These are phyloP conservation scores for Cercophora scortea DNA, from an alignment of 495 filamentous ascomycete species.

Conservation along the genomic window DNA sequence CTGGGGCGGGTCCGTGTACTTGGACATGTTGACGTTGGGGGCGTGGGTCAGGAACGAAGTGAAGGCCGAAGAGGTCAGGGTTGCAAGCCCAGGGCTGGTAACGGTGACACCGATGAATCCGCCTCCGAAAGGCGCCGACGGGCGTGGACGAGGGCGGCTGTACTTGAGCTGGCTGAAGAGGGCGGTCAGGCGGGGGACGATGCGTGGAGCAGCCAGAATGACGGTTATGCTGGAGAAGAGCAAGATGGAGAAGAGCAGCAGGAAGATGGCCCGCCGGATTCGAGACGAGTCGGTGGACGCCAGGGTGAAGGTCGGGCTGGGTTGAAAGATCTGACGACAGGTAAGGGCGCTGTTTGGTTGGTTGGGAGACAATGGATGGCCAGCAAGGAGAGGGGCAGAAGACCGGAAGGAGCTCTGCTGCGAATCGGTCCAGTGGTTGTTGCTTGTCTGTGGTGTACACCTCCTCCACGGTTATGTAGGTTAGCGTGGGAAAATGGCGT, in stretches of 20 bases:
- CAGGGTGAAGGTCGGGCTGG: conserved; percentile 23
- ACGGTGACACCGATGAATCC: conserved; percentile 16
- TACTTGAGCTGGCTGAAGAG: conserved; percentile 49
- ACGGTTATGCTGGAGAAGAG: conserved; percentile 52
- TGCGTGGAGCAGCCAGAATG: conserved; percentile 72
- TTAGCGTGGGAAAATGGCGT: no score
- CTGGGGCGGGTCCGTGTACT: conserved; percentile 69
- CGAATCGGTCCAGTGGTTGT: no score
- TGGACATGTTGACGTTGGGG: conserved; percentile 22
- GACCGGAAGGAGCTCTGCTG: no score
- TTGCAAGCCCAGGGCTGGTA: conserved; percentile 6
- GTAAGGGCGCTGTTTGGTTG: background rate
- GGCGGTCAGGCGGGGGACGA: conserved; percentile 54
- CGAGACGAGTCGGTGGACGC: conserved; percentile 30
- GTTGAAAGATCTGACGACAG: no score
- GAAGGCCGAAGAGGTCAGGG: conserved; percentile 10
- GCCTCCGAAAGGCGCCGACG: conserved; percentile 11
- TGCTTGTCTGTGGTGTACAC: no score
- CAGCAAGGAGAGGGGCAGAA: no score
- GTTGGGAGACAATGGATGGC: no score
- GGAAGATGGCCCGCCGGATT: conserved; percentile 30
- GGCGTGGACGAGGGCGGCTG: conserved; percentile 1
- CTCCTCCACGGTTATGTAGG: no score
- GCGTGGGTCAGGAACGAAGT: conserved; percentile 14
- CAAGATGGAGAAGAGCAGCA: conserved; percentile 47